A percentile compares a stretch with the other conserved stretches of the same genome.
These are phyloP conservation scores for Salvia hispanica DNA, from an alignment of 257 asterid species.

Conservation along the genomic window DNA sequence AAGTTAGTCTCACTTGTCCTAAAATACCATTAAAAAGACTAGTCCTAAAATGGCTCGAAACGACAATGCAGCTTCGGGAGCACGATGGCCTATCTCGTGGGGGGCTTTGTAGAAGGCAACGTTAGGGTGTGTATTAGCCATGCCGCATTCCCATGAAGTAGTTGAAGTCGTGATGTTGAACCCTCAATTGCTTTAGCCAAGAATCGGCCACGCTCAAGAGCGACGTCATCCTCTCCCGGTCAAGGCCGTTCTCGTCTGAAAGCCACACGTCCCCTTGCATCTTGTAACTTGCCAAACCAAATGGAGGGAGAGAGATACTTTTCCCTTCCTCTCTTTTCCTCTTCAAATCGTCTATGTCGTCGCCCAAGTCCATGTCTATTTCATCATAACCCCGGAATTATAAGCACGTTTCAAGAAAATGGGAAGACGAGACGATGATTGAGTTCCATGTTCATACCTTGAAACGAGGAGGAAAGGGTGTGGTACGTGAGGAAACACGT, in stretches of 20 bases:
- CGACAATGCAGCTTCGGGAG: conserved; percentile 26
- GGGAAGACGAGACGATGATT: background rate
- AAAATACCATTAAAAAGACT: conserved; percentile 29
- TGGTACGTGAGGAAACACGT: conserved; percentile 83
- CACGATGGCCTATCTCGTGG: conserved; percentile 26
- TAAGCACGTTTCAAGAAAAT: background rate
- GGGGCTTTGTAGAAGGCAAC: conserved; percentile 26
- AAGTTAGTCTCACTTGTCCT: conserved; percentile 33
- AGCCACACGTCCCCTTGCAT: conserved; percentile 82
- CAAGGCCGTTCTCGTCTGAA: conserved; percentile 39
- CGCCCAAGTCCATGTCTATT: conserved; percentile 43
- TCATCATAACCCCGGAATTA: background rate
- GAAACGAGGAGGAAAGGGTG: conserved; percentile 77
- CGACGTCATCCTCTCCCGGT: conserved; percentile 57
- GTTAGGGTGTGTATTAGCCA: conserved; percentile 31
- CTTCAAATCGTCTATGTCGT: conserved; percentile 27
- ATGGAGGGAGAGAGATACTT: conserved; percentile 58
- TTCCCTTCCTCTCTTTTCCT: conserved; percentile 40
- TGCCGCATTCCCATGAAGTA: conserved; percentile 73
- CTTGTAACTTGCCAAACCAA: conserved; percentile 72
- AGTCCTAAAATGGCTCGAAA: conserved; percentile 3
- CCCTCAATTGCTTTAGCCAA: conserved; percentile 90
- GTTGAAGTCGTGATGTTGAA: conserved; percentile 94
- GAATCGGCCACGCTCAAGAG: conserved; percentile 86
- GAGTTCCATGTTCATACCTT: conserved; percentile 47